A percentile compares a stretch with the other conserved stretches of the same genome.
These are phyloP conservation scores for Pyrenochaeta sp. DNA, from an alignment of 2,329 filamentous ascomycete genomes.

Conservation along the genomic window DNA sequence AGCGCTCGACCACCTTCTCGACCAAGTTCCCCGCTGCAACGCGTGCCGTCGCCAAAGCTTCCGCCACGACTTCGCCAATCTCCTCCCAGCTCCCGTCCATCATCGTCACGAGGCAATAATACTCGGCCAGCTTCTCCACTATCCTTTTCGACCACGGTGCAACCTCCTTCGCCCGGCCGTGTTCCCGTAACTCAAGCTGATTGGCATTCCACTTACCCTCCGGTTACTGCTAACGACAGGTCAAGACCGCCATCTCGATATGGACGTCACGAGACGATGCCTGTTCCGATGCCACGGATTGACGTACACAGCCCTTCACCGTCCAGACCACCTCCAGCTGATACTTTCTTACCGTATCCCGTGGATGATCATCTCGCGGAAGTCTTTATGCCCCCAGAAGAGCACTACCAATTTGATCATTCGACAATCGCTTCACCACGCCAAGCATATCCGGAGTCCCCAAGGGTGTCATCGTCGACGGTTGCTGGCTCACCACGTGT, in stretches of 20 bases:
- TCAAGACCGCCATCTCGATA: constrained; percentile 40
- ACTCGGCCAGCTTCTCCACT: constrained; percentile 36
- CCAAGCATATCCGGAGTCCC: constrained; percentile 34
- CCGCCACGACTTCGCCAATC: constrained; percentile 33
- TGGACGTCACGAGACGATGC: constrained; percentile 40
- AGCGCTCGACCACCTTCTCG: constrained; percentile 30
- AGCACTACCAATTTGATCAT: constrained; percentile 51
- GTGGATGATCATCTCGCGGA: constrained; percentile 51
- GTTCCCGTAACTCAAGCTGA: constrained; percentile 37
- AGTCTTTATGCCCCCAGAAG: constrained; percentile 55
- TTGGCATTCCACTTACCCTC: constrained; percentile 44
- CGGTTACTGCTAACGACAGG: constrained; percentile 27
- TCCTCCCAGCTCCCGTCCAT: constrained; percentile 35
- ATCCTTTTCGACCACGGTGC: constrained; percentile 29
- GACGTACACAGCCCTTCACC: constrained; percentile 45
- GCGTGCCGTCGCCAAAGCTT: constrained; percentile 39
- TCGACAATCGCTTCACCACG: constrained; percentile 30
- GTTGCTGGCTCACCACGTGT: constrained; percentile 33
- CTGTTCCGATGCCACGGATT: constrained; percentile 39
- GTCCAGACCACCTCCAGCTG: constrained; percentile 33
- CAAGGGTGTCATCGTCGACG: constrained; percentile 29
- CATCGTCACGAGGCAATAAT: constrained; percentile 35
- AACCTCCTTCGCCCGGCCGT: constrained; percentile 25
- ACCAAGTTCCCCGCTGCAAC: constrained; percentile 38
- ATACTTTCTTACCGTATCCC: constrained; percentile 54